Evolutionary conservation across 768 basidiomycete genomes (phyloP).

Genomic region (Trametes maxima): DNA sequence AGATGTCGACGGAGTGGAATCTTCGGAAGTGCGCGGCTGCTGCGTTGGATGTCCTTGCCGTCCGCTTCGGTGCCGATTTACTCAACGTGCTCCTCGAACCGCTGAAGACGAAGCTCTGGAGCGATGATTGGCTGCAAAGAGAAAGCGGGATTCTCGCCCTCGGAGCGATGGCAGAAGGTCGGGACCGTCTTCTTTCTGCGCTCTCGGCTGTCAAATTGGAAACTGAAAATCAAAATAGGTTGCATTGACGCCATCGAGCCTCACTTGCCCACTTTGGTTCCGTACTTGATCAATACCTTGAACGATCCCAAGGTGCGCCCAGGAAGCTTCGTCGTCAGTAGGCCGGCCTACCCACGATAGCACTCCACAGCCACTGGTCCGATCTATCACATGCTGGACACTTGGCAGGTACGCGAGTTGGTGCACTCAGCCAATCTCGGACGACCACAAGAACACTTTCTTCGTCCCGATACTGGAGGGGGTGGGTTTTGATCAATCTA

Average conservation of each 20-base stretch:
- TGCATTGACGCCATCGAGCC: slow-evolving; percentile 96
- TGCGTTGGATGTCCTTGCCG: slow-evolving; percentile 94
- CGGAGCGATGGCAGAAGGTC: slow-evolving; percentile 98
- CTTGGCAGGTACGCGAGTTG: slow-evolving; percentile 98
- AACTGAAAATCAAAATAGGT: slow-evolving; percentile 48
- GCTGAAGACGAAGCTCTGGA: slow-evolving; percentile 93
- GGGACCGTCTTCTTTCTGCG: slow-evolving; percentile 25
- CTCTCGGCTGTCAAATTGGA: not conserved
- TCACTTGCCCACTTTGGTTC: slow-evolving; percentile 90
- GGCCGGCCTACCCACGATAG: not conserved
- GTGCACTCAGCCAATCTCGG: slow-evolving; percentile 84
- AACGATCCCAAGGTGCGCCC: slow-evolving; percentile 83
- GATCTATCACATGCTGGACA: slow-evolving; percentile 99
- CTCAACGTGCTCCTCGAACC: slow-evolving; percentile 86
- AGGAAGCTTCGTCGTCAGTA: not conserved
- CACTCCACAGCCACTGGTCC: slow-evolving; percentile 78
- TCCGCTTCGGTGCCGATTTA: slow-evolving; percentile 88
- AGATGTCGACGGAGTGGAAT: slow-evolving; percentile 98
- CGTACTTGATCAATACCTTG: slow-evolving; percentile 88
- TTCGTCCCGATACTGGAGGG: slow-evolving; percentile 99
- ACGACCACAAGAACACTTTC: slow-evolving; percentile 86
- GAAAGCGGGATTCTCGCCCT: slow-evolving; percentile 96
- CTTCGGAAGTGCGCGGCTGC: slow-evolving; percentile 97
- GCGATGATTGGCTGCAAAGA: slow-evolving; percentile 87
- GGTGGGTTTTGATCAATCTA: slow-evolving; percentile 51